Evolutionary conservation across 176 grass and related monocot genomes (phyloP).

Genomic region (Tuctoria greenei): DNA sequence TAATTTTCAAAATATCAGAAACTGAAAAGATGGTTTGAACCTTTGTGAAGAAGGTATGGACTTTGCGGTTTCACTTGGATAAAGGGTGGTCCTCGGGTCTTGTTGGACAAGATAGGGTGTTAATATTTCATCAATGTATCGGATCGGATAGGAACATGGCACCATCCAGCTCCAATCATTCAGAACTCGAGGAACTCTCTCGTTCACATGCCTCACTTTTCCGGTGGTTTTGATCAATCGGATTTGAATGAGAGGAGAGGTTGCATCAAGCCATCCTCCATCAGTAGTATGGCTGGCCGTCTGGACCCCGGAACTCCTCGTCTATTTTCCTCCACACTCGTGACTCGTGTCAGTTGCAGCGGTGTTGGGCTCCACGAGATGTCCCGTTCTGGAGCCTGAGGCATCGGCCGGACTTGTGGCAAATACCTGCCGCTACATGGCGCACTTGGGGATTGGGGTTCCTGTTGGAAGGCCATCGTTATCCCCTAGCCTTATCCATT

Average conservation of each 20-base stretch:
- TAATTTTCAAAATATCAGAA: too few relatives aligned
- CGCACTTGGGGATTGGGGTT: background rate
- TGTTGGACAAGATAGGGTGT: background rate
- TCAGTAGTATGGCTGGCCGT: constrained; percentile 5
- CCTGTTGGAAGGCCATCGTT: too few relatives aligned
- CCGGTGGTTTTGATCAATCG: background rate
- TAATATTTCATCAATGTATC: background rate
- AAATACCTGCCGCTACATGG: constrained; percentile 39
- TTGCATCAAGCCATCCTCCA: background rate
- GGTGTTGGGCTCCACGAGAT: background rate
- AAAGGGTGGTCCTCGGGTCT: constrained; percentile 20
- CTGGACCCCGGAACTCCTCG: background rate
- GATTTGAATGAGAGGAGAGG: background rate
- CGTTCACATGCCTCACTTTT: background rate
- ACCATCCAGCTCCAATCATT: too few relatives aligned
- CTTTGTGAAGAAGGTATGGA: constrained; percentile 15
- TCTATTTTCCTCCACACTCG: background rate
- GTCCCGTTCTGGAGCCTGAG: constrained; percentile 21
- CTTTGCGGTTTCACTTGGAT: background rate
- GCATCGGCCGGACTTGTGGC: background rate
- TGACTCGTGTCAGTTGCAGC: constrained; percentile 4
- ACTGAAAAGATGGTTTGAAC: background rate
- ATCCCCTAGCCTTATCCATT: too few relatives aligned
- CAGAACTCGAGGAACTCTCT: too few relatives aligned
- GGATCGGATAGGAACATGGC: background rate